Conservation (phyloP, 2,329 filamentous ascomycete genomes). For the Xylariaceae sp. region DNA sequence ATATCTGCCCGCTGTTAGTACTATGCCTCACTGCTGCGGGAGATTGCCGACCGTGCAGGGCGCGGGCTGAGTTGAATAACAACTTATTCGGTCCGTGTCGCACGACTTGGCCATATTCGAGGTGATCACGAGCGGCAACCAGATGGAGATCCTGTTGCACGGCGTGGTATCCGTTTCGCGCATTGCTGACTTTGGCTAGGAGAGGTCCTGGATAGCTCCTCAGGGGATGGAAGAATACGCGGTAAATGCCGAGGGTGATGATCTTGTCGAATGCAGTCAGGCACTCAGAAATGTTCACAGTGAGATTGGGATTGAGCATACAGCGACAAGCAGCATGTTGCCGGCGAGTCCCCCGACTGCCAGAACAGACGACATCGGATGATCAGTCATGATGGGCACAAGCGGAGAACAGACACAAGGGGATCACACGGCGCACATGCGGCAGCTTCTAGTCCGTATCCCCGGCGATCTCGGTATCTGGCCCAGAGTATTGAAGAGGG, state of each 20-base stretch:
- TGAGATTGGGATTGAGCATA: background rate
- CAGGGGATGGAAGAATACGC: conserved; percentile 1
- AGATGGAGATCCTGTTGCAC: background rate
- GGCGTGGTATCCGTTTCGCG: background rate
- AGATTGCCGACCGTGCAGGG: background rate
- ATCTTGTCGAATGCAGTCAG: background rate
- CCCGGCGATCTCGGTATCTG: no score
- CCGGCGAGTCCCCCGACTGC: no score
- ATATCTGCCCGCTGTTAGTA: conserved; percentile 1
- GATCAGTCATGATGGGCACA: no score
- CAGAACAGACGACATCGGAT: no score
- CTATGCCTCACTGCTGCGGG: background rate
- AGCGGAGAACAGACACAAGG: no score
- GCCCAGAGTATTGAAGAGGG: no score
- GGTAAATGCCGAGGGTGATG: background rate
- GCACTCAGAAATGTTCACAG: background rate
- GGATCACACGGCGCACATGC: no score
- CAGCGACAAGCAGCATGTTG: no score
- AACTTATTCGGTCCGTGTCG: conserved; percentile 4
- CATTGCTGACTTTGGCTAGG: background rate
- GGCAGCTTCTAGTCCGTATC: no score
- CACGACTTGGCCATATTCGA: conserved; percentile 1
- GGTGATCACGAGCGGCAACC: conserved; percentile 1
- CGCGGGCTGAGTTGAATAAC: conserved; percentile 1
- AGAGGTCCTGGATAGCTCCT: conserved; percentile 1